Evolutionary conservation across 768 basidiomycete species (phyloP), one percentile per base, ranked within the genome.

Genomic region (Pisolithus marmoratus): DNA sequence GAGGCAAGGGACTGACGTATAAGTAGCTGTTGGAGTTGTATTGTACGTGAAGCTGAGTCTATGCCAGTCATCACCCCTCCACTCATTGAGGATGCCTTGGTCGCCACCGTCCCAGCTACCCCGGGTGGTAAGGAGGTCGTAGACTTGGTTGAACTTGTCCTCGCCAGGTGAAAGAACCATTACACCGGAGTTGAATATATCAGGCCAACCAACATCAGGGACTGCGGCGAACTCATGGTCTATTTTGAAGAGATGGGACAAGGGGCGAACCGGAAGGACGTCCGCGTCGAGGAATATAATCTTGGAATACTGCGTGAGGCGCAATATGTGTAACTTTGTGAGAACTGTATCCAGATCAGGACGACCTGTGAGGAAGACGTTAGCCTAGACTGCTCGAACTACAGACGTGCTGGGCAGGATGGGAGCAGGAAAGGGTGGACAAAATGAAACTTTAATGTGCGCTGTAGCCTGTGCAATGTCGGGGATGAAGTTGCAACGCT

Each of bases 91-190:
- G 55, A 97, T 73, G 15, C 96, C 96, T 68, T 99, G 96, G 71
- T 99, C 96, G n/a, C 93, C 96, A 8, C 96, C 96, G 62, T 97
- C 95, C 87, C 94, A 97, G 42, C 84, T 87, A 15, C 94, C 95
- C 60, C 85, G 87, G 17, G 81, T 71, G 55, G 83, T 81, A 54
- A 94, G 75, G 51, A 96, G 76, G 15, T 77, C 70, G 54, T 75
- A 78, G 52, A 98, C 74, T 48, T 87, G 78, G 7, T 77, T 72
- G 66, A 95, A 99, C 63, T 94, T 93, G 56, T 85, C 82, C 59
- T 88, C 79, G 9, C 84, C 83, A 1, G 94, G 94, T 49, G 81
- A 77, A 36, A 93, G 70, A 47, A 98, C 93, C 71, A 99, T 79
- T 43, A 98, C 85, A 37, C 96, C 96, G 22, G 94, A 95, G 68